Conservation (phyloP, 805 yeast species). For the Yamadazyma nakazawae region DNA sequence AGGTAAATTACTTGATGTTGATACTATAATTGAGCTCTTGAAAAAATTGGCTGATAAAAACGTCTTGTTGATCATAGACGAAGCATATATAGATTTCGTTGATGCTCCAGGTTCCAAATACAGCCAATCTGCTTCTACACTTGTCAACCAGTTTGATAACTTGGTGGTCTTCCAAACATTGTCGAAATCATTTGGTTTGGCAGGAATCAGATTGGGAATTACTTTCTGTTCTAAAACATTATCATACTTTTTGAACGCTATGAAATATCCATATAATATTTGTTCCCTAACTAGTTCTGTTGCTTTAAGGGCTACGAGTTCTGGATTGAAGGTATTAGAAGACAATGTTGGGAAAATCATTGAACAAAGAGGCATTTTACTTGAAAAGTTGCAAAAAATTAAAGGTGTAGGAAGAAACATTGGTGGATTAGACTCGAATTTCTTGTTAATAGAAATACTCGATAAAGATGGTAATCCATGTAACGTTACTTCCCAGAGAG, state of each 20-base stretch:
- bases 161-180: slow-evolving; percentile 87
- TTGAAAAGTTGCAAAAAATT: slow-evolving; percentile 51
- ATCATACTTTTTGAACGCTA: slow-evolving; percentile 69
- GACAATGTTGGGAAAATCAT: slow-evolving; percentile 47
- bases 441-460: slow-evolving; percentile 69
- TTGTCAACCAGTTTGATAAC: slow-evolving; percentile 79
- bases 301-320: slow-evolving; percentile 68
- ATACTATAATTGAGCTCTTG: slow-evolving; percentile 35
- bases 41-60: slow-evolving; percentile 54
- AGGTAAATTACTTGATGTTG: slow-evolving; percentile 55
- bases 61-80: slow-evolving; percentile 85
- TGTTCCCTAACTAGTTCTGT: slow-evolving; percentile 74
- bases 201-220: slow-evolving; percentile 88
- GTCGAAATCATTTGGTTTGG: slow-evolving; percentile 93
- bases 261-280: slow-evolving; percentile 96
- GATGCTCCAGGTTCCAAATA: slow-evolving; percentile 9
- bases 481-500: slow-evolving; percentile 58
- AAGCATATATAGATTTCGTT: slow-evolving; percentile 88
- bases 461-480: slow-evolving; percentile 62
- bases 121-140: slow-evolving; percentile 57
- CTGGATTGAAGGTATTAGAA: slow-evolving; percentile 59
- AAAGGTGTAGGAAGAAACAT: slow-evolving; percentile 68
- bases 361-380: slow-evolving; percentile 53
- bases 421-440: slow-evolving; percentile 87
- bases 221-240: slow-evolving; percentile 63